A percentile compares a stretch with the other conserved stretches of the same genome.
Evolutionary conservation across 2,329 filamentous ascomycete genomes (phyloP).

Genomic region (Pseudogymnoascus sp.): DNA sequence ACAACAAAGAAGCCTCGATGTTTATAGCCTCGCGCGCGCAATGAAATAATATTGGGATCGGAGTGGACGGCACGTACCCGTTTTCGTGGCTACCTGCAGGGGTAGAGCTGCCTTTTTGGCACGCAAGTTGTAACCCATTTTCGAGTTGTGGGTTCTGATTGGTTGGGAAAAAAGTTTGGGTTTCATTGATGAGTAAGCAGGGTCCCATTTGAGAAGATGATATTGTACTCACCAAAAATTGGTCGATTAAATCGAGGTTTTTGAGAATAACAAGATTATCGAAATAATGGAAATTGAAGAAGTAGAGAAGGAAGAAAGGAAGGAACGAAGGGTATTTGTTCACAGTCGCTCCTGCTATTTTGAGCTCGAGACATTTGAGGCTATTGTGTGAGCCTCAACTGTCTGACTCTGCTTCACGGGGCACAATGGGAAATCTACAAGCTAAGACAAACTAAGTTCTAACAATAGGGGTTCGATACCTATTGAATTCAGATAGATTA

Average conservation of each 20-base stretch:
- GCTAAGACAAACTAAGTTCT: neutral
- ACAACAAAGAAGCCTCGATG: slow-evolving; percentile 6
- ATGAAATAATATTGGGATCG: neutral
- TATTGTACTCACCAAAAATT: neutral
- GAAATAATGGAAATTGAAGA: neutral
- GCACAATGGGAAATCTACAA: neutral
- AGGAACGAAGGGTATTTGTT: neutral
- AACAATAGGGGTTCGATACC: neutral
- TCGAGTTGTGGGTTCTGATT: neutral
- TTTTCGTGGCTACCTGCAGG: neutral
- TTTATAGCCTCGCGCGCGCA: slow-evolving; percentile 7
- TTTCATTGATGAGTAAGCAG: neutral
- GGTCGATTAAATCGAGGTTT: neutral
- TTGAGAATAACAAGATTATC: neutral
- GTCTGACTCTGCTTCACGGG: neutral
- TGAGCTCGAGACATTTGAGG: neutral
- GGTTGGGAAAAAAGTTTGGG: neutral
- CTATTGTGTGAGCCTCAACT: neutral
- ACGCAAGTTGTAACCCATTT: neutral
- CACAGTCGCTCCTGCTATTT: neutral
- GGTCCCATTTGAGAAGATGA: neutral
- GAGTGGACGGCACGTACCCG: slow-evolving; percentile 1
- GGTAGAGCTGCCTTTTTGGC: neutral
- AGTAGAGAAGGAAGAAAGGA: neutral
- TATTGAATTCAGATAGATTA: too few species aligned